These are phyloP conservation scores for Tanacetum coccineum DNA, from an alignment of 129 eudicot species.

Conservation along the genomic window DNA sequence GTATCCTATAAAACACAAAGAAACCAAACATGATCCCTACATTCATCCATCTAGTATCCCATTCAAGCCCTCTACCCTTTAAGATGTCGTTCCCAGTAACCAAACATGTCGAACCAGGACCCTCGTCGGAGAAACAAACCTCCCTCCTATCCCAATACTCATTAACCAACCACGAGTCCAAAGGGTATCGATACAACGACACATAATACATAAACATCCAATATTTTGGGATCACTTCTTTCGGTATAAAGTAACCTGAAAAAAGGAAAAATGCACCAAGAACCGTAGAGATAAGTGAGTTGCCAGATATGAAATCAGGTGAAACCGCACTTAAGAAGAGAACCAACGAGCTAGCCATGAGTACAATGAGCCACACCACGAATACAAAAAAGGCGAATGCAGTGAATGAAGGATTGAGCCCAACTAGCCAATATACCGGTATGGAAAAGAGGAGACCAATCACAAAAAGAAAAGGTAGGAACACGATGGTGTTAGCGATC, in stretches of 20 bases:
- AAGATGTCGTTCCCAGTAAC: constrained; percentile 70
- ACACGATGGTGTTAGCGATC: constrained; percentile 84
- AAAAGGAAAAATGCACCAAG: constrained; percentile 93
- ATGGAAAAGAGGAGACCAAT: constrained; percentile 73
- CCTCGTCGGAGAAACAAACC: constrained; percentile 54
- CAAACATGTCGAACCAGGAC: constrained; percentile 40
- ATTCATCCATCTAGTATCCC: constrained; percentile 82
- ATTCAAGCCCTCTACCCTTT: constrained; percentile 70
- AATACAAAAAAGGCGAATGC: constrained; percentile 70
- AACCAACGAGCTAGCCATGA: constrained; percentile 95
- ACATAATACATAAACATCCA: constrained; percentile 98
- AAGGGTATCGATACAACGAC: constrained; percentile 83
- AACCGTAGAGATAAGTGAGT: constrained; percentile 81
- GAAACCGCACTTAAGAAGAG: constrained; percentile 84
- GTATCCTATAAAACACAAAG: constrained; percentile 79
- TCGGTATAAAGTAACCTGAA: constrained; percentile 93
- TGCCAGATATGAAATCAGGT: constrained; percentile 91
- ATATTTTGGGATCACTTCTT: constrained; percentile 76
- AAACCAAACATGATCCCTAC: constrained; percentile 88
- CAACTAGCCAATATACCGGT: constrained; percentile 91
- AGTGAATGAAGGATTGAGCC: constrained; percentile 61
- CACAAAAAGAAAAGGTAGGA: constrained; percentile 73
- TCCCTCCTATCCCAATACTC: constrained; percentile 80
- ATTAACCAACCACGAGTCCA: constrained; percentile 73
- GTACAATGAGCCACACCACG: constrained; percentile 83